A percentile compares a stretch with the other conserved stretches of the same genome.
Evolutionary conservation across 2,329 filamentous ascomycete species (phyloP).

Genomic region (Lasiodiplodia gonubiensis): DNA sequence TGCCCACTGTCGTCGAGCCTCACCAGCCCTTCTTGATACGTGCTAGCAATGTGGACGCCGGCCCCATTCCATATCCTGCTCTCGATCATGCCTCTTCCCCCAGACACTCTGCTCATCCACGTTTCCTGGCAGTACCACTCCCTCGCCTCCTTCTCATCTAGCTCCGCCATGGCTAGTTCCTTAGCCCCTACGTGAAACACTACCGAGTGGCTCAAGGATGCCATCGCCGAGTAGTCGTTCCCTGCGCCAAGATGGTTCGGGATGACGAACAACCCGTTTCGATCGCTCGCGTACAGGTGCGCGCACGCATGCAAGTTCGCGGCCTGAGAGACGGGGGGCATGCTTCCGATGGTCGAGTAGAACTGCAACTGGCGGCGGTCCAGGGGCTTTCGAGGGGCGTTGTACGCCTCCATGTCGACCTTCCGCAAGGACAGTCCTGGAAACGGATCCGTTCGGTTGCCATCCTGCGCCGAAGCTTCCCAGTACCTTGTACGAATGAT

Average conservation of each 20-base stretch:
- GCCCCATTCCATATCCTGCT: slow-evolving; percentile 40
- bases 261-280: slow-evolving; percentile 60
- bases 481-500: slow-evolving; percentile 35
- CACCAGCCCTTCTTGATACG: slow-evolving; percentile 42
- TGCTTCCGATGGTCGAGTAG: slow-evolving; percentile 42
- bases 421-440: slow-evolving; percentile 57
- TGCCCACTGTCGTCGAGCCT: slow-evolving; percentile 33
- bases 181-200: slow-evolving; percentile 42
- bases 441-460: slow-evolving; percentile 48
- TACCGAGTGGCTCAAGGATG: slow-evolving; percentile 41
- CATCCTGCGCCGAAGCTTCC: slow-evolving; percentile 39
- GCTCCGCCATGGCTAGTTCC: slow-evolving; percentile 37
- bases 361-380: slow-evolving; percentile 45
- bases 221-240: slow-evolving; percentile 40
- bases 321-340: slow-evolving; percentile 36
- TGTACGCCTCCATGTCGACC: slow-evolving; percentile 59
- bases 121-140: slow-evolving; percentile 45
- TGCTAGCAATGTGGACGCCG: slow-evolving; percentile 42
- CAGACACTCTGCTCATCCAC: slow-evolving; percentile 36
- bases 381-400: slow-evolving; percentile 44
- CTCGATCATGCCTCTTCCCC: slow-evolving; percentile 38
- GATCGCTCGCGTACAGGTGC: slow-evolving; percentile 63
- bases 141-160: slow-evolving; percentile 36
- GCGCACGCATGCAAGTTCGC: slow-evolving; percentile 63
- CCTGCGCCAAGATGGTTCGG: slow-evolving; percentile 49